Percentiles rank a stretch among this genome's conserved stretches.
These are phyloP conservation scores for Geosmithia flava DNA, from an alignment of 2,329 filamentous ascomycete genomes.

Conservation along the genomic window DNA sequence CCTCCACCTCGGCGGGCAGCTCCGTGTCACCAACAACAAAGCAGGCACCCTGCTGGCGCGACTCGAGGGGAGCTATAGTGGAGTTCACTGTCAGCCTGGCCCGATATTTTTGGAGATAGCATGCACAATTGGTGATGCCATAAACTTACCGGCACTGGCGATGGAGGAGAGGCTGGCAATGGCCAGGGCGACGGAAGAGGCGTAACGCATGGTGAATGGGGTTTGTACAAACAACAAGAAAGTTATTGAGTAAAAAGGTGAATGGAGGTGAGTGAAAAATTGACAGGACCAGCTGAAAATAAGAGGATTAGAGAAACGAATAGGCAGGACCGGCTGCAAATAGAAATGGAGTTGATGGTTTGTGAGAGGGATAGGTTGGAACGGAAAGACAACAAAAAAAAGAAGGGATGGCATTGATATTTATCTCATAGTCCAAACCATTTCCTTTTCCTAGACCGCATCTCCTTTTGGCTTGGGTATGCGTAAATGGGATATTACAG, in stretches of 20 bases:
- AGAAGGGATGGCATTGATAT: too few relatives aligned
- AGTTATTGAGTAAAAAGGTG: too few relatives aligned
- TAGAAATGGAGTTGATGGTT: background rate
- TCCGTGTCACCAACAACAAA: constrained; percentile 37
- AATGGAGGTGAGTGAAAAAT: background rate
- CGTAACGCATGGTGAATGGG: background rate
- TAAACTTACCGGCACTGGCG: background rate
- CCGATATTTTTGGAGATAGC: too few relatives aligned
- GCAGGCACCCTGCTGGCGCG: constrained; percentile 27
- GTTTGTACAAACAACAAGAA: background rate
- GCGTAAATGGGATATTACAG: too few relatives aligned
- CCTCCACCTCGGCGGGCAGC: constrained; percentile 37
- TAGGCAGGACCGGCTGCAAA: background rate
- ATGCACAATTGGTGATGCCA: too few relatives aligned
- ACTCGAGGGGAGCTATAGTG: constrained; percentile 6
- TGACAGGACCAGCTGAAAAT: background rate
- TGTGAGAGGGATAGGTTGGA: too few relatives aligned
- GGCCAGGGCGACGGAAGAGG: background rate
- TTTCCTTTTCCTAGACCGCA: too few relatives aligned
- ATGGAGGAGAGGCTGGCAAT: background rate
- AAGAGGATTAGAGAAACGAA: background rate
- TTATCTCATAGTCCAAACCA: too few relatives aligned
- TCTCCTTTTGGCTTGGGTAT: too few relatives aligned
- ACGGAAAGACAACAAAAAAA: too few relatives aligned
- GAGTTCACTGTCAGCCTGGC: background rate